phyloP scores from a whole-genome alignment of 768 basidiomycete genomes.

The Chalciporus chontae region DNA sequence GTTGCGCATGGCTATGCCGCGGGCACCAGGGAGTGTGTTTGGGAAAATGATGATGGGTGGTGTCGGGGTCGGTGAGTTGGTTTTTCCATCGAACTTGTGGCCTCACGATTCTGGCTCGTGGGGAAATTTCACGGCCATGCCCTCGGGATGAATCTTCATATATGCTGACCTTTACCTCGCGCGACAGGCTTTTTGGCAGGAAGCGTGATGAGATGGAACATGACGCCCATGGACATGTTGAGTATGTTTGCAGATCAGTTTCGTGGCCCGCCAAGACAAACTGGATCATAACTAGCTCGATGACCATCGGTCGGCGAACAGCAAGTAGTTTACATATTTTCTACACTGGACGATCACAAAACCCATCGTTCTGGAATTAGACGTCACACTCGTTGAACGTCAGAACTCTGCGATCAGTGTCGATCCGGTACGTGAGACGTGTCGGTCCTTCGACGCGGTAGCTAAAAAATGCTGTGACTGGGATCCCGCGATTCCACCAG shows the following conservation, averaged over 20 bases:
- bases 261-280: not conserved
- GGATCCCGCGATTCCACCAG: too few relatives aligned
- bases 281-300: conserved; percentile 4
- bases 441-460: not conserved
- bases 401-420: too few relatives aligned
- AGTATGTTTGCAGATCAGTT: conserved; percentile 12
- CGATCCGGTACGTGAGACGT: not conserved
- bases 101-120: too few relatives aligned
- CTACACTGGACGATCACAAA: not conserved
- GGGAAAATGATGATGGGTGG: conserved; percentile 64
- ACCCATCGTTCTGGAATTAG: not conserved
- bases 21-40: conserved; percentile 55
- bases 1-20: conserved; percentile 56
- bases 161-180: not conserved
- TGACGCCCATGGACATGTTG: conserved; percentile 25
- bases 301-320: not conserved
- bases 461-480: too few relatives aligned
- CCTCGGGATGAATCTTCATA: not conserved
- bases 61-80: conserved; percentile 54
- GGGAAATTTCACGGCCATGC: not conserved
- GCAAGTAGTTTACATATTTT: conserved; percentile 1
- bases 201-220: conserved; percentile 29
- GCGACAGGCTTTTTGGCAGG: conserved; percentile 27
- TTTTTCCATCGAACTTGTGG: not conserved
- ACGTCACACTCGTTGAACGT: not conserved